Conservation (phyloP, 495 filamentous ascomycete species). For the Echria macrotheca region DNA sequence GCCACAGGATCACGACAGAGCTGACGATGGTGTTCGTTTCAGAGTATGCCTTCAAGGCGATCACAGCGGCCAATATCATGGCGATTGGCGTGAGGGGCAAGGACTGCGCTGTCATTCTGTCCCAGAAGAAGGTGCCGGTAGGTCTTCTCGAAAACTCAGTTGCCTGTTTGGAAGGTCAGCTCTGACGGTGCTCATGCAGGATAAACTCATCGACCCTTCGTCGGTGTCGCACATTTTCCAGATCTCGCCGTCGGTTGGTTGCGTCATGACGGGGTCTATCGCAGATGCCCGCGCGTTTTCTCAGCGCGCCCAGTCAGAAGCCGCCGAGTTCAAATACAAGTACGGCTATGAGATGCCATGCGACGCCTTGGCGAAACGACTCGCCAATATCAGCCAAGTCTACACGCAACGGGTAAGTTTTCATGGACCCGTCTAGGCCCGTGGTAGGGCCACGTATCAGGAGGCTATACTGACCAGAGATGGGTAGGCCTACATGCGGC, state of each 20-base stretch:
- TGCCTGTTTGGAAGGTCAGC: constrained; percentile 6
- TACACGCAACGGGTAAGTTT: constrained; percentile 92
- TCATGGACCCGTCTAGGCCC: background rate
- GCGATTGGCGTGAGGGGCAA: constrained; percentile 94
- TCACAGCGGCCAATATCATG: constrained; percentile 97
- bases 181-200: constrained; percentile 51
- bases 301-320: constrained; percentile 87
- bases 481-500: constrained; percentile 90
- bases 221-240: constrained; percentile 97
- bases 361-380: constrained; percentile 88
- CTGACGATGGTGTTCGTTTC: constrained; percentile 24
- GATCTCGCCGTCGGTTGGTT: constrained; percentile 91
- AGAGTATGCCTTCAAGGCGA: constrained; percentile 99
- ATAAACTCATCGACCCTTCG: constrained; percentile 96
- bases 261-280: constrained; percentile 97
- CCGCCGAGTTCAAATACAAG: constrained; percentile 96
- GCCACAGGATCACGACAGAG: constrained; percentile 9
- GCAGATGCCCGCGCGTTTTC: constrained; percentile 92
- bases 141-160: constrained; percentile 32
- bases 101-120: constrained; percentile 92
- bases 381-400: constrained; percentile 98
- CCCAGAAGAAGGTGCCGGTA: constrained; percentile 99
- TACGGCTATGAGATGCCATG: constrained; percentile 99
- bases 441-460: background rate
- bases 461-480: constrained; percentile 15